Evolutionary conservation across 148 eudicot species (phyloP).

Genomic region (Diospyros lotus): DNA sequence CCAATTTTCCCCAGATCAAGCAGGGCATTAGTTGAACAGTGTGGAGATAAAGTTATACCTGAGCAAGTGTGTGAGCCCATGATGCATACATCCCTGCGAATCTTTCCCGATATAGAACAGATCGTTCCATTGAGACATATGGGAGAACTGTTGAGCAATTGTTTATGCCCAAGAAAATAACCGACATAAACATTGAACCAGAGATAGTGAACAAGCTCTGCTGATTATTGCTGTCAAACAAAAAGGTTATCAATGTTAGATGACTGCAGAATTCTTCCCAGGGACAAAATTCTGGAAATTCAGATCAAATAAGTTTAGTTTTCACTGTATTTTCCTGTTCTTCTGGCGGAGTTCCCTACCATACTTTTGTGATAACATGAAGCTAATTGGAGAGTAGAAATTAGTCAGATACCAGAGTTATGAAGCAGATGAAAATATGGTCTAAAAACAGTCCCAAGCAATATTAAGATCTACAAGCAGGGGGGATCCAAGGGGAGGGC

Average conservation of each 20-base stretch:
- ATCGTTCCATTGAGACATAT: slow-evolving; percentile 51
- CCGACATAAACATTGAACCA: slow-evolving; percentile 54
- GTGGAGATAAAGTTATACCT: slow-evolving; percentile 35
- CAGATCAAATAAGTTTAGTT: background rate
- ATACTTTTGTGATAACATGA: no score
- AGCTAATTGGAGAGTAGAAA: no score
- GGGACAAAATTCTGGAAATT: background rate
- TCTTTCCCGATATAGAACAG: slow-evolving; percentile 71
- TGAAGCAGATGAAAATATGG: no score
- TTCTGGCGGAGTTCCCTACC: no score
- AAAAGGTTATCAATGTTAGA: background rate
- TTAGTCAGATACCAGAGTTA: no score
- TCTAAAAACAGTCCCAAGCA: no score
- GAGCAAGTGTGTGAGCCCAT: slow-evolving; percentile 79
- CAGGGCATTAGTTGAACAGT: no score
- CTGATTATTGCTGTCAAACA: slow-evolving; percentile 53
- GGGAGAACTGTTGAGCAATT: slow-evolving; percentile 46
- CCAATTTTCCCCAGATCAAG: no score
- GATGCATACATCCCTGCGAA: slow-evolving; percentile 83
- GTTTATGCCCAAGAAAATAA: slow-evolving; percentile 55
- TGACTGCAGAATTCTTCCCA: background rate
- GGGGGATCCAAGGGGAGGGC: no score
- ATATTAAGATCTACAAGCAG: no score
- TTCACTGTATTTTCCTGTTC: no score
- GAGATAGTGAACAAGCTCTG: slow-evolving; percentile 53